These are phyloP conservation scores for Diaporthe humulicola DNA, from an alignment of 2,329 filamentous ascomycete species.

Conservation along the genomic window DNA sequence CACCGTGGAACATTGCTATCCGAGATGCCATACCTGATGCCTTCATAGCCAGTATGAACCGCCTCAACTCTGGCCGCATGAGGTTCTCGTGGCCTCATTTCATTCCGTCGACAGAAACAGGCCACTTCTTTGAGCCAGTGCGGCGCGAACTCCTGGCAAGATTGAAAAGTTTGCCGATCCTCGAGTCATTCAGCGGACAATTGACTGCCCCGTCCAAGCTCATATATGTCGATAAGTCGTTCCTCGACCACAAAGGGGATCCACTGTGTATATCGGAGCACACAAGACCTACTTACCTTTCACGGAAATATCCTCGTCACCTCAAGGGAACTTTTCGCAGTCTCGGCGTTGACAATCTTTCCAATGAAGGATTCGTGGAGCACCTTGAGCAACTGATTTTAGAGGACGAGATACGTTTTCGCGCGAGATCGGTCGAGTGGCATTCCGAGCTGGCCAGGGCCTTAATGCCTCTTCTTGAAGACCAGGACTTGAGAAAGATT, in stretches of 20 bases:
- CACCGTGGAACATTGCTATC: neutral
- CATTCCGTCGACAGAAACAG: neutral
- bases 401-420: neutral
- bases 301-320: neutral
- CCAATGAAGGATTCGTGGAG: neutral
- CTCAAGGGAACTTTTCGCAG: neutral
- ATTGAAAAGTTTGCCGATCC: neutral
- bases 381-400: neutral
- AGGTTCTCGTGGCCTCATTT: neutral
- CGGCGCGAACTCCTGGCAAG: neutral
- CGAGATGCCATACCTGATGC: neutral
- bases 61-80: neutral
- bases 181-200: neutral
- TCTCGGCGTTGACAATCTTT: neutral
- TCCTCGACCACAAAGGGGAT: too few relatives aligned
- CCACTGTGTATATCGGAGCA: neutral
- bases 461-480: neutral
- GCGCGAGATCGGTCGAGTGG: neutral
- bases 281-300: neutral
- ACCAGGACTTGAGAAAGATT: neutral
- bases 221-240: too few relatives aligned
- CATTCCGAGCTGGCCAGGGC: neutral
- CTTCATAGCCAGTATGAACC: neutral
- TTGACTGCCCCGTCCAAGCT: neutral
- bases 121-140: neutral